Percentiles rank a stretch among this genome's conserved stretches.
Conservation (phyloP, 495 filamentous ascomycete species). For the Copromyces sp. region DNA sequence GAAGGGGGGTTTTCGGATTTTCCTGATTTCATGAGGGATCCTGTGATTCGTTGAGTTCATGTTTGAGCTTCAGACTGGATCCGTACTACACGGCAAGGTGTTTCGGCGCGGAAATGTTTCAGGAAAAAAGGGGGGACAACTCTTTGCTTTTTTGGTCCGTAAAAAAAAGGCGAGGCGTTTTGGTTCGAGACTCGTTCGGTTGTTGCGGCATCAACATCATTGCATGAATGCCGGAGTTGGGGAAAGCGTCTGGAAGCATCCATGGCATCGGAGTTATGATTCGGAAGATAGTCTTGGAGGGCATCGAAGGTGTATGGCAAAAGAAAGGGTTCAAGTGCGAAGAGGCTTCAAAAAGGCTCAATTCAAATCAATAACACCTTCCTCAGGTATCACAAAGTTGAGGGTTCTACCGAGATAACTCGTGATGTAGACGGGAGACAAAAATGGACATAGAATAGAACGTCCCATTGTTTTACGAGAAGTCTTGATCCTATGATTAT, state of each 20-base stretch:
- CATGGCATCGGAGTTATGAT: background rate
- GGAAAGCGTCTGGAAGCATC: background rate
- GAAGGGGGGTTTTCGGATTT: constrained; percentile 23
- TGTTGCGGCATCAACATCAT: background rate
- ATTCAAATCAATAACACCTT: too few relatives aligned
- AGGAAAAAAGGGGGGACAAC: background rate
- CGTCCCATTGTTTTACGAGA: too few relatives aligned
- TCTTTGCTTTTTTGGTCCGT: background rate
- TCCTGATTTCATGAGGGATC: constrained; percentile 36
- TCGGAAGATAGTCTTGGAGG: background rate
- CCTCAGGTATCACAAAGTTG: too few relatives aligned
- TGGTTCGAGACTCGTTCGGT: background rate
- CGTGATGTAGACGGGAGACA: too few relatives aligned
- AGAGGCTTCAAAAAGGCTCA: too few relatives aligned
- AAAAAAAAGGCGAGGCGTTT: background rate
- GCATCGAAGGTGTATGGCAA: background rate
- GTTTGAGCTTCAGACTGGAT: background rate
- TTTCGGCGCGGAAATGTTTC: background rate
- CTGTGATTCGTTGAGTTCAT: constrained; percentile 30
- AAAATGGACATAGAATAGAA: too few relatives aligned
- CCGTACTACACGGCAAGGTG: background rate
- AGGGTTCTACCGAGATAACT: too few relatives aligned
- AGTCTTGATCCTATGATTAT: too few relatives aligned
- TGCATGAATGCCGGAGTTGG: background rate
- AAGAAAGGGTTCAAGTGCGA: too few relatives aligned